These are phyloP conservation scores for Melanogaster broomeanus DNA, from an alignment of 768 basidiomycete species.

Conservation along the genomic window DNA sequence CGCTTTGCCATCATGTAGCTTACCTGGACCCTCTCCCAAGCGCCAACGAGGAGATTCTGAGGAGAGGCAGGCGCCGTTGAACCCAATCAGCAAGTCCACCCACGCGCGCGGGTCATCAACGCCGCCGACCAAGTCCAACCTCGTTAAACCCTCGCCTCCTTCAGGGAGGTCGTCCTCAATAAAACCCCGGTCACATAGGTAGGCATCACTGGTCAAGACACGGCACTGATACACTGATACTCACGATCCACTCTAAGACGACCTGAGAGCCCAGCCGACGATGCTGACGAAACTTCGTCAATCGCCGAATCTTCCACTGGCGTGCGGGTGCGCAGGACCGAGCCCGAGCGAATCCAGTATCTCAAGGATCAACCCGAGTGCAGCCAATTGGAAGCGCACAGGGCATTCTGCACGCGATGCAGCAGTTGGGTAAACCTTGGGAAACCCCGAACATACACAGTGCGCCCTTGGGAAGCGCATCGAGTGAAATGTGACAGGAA, in stretches of 20 bases:
- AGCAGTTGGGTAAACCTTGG: conserved; percentile 58
- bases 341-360: conserved; percentile 63
- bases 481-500: conserved; percentile 52
- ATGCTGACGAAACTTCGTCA: conserved; percentile 46
- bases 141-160: conserved; percentile 1
- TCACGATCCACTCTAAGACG: neutral
- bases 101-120: conserved; percentile 22
- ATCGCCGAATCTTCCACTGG: conserved; percentile 54
- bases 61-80: conserved; percentile 12
- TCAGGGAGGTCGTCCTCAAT: neutral
- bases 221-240: neutral
- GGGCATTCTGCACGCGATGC: conserved; percentile 61
- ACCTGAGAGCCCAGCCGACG: conserved; percentile 21
- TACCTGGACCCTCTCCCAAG: conserved; percentile 26
- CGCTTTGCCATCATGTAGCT: conserved; percentile 13
- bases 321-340: conserved; percentile 52
- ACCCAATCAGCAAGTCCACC: conserved; percentile 21
- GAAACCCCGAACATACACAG: conserved; percentile 53
- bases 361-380: conserved; percentile 64
- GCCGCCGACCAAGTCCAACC: neutral
- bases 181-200: neutral
- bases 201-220: neutral
- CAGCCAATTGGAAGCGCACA: conserved; percentile 54
- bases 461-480: conserved; percentile 65
- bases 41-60: conserved; percentile 10